phyloP scores from a whole-genome alignment of 2,329 filamentous ascomycete genomes.

The Botryotinia narcissicola region DNA sequence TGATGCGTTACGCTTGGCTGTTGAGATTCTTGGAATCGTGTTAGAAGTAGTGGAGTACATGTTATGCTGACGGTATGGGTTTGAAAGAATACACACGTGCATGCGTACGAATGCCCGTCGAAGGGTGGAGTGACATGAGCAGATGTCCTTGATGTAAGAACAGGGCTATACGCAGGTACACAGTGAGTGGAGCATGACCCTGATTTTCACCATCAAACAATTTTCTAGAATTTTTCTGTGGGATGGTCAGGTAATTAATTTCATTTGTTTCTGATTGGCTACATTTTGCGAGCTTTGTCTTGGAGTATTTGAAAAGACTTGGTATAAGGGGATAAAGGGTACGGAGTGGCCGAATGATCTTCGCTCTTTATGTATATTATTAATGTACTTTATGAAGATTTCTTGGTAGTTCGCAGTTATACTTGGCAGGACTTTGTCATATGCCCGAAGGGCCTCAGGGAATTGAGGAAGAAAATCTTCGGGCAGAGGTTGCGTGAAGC shows the following conservation, averaged over 20 bases:
- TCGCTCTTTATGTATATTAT: background rate
- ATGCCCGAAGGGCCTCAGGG: background rate
- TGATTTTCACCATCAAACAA: background rate
- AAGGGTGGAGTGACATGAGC: constrained; percentile 7
- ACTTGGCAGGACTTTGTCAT: background rate
- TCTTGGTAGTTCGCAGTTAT: background rate
- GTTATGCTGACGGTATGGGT: background rate
- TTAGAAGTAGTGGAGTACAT: background rate
- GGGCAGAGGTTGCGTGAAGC: background rate
- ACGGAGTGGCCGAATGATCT: constrained; percentile 8
- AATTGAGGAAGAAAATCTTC: background rate
- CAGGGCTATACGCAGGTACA: constrained; percentile 14
- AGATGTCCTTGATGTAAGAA: background rate
- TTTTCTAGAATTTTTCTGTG: constrained; percentile 11
- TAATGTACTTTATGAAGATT: background rate
- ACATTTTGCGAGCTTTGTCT: background rate
- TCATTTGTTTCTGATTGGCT: background rate
- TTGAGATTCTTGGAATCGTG: background rate
- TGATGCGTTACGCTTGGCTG: background rate
- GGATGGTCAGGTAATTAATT: background rate
- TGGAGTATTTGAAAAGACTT: background rate
- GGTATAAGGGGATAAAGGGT: background rate
- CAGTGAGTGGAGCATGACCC: constrained; percentile 8
- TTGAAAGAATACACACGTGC: background rate
- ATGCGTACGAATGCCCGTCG: background rate